Base-by-base conservation (phyloP, 768 basidiomycete genomes). In the Multifurca ochricompacta region DNA sequence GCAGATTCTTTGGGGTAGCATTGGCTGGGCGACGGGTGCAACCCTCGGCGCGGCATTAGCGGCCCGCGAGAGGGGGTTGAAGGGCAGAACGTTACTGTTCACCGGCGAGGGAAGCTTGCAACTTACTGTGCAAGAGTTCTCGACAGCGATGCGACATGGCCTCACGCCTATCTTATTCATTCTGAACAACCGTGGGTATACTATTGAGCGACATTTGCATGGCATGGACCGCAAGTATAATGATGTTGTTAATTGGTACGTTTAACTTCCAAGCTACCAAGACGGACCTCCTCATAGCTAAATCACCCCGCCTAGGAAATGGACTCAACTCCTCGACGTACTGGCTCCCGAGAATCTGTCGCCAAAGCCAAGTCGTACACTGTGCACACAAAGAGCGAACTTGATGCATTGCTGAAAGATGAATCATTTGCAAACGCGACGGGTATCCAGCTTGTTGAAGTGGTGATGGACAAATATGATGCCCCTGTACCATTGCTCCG, bases 1-100 rank as follows among this genome's bases (percentile, higher is more conserved):
- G 56, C 91, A 93, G 69, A 81, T 95, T 47, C 70, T 96, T 5
- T 96, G 88, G 84, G 93, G 94, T 46, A 85, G 85, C 54, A 96
- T 97, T 60, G 94, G 94, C 0, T 96, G 86, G 85, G 81, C 85
- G 16, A 81, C 87, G 36, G 89, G 90, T 72, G 79, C 79, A 41
- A 77, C 79, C 16, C 77, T 93, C 0, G 91, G 92, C 30, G 85
- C 85, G 6, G 86, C 89, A 3, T 72, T 94, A 30, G 94, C 87
- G 2, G 91, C 84, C 2, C 72, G 75, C 36, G 88, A 93, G 44
- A 63, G 71, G 9, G 70, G 73, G 4, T 70, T 81, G 37, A 59
- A 57, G 49, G 74, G 81, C 4, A 73, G 94, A 36, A 83, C 85
- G 1, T 83, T 96, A 39, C 70, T 94, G 39, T 94, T 95, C 67